Evolutionary conservation across 768 basidiomycete species (phyloP), one percentile per base, ranked within the genome.

Genomic region (Cystobasidium ongulense): DNA sequence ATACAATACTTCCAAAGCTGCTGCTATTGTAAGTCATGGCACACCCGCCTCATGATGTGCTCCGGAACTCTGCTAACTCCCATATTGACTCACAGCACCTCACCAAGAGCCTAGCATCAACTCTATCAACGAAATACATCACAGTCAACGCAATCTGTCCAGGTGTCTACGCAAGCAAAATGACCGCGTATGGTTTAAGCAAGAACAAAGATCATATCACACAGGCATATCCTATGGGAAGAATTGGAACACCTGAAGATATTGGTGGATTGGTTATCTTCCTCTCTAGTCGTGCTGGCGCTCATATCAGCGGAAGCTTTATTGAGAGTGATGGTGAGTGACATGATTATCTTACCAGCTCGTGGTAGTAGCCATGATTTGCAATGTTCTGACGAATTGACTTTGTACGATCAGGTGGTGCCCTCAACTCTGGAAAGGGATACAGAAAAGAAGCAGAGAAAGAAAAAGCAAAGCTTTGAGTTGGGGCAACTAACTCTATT

Each of bases 111-210:
- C 39, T 75, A 11, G 74, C 74, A 2, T 27, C 63, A 17, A 75
- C 74, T 7, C 50, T 75, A 8, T 73, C 59, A 15, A 53, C n/a
- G 7, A 59, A 59, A 25, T 63, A 52, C 39, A 64, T 75, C 41
- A 74, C 73, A 21, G 74, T 75, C 8, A 77, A 77, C 33, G 72
- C 76, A 31, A 76, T 77, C 52, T 64, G 66, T 15, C 76, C 76
- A 10, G 77, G 76, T 21, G 74, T 72, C 15, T 73, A 54, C 35
- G 43, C 27, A 39, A 50, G 74, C 36, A 31, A 50, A 11, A 74
- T 74, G 74, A 70, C 74, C 3, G 66, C 68, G 1, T 74, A 54
- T 31, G 74, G 74, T 25, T 25, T 74, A 2, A 33, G 18, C 46
- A 23, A 74, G 74, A 68, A 74, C 39, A 52, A 72, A 46, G 46